Conservation (phyloP, 129 eudicot genomes). For the Erigeron canadensis region DNA sequence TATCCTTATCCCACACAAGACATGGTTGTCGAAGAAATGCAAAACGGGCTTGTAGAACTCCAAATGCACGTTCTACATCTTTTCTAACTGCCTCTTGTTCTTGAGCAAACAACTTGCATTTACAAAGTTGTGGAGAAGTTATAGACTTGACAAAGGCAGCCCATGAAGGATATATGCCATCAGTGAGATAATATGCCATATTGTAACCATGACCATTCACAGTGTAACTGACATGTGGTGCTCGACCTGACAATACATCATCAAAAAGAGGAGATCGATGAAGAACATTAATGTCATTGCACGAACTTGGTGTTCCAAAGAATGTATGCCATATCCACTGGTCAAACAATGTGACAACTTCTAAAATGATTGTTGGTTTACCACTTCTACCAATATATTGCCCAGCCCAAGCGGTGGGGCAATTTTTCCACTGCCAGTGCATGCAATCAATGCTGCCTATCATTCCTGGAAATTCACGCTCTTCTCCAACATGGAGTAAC, state of each 20-base stretch:
- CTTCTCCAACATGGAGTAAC: not conserved
- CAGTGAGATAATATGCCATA: too few relatives aligned
- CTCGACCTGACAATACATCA: not conserved
- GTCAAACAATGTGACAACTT: not conserved
- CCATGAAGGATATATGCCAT: too few relatives aligned
- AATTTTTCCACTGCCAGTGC: not conserved
- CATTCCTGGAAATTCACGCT: not conserved
- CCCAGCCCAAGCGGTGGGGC: not conserved
- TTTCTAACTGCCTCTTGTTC: not conserved
- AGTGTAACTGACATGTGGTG: too few relatives aligned
- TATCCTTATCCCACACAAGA: not conserved
- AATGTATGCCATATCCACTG: too few relatives aligned
- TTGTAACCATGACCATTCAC: too few relatives aligned
- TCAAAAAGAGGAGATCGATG: not conserved
- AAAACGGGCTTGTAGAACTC: slow-evolving; percentile 3
- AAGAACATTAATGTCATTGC: slow-evolving; percentile 1
- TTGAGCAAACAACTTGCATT: not conserved
- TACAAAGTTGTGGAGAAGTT: not conserved
- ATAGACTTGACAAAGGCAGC: too few relatives aligned
- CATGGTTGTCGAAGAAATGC: not conserved
- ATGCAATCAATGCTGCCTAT: too few relatives aligned
- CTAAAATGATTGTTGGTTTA: not conserved
- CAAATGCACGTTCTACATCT: not conserved
- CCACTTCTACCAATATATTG: not conserved
- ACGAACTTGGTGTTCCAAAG: not conserved